Conservation (phyloP, 73 alveolate genomes). For the Paramecium tetraurelia region DNA sequence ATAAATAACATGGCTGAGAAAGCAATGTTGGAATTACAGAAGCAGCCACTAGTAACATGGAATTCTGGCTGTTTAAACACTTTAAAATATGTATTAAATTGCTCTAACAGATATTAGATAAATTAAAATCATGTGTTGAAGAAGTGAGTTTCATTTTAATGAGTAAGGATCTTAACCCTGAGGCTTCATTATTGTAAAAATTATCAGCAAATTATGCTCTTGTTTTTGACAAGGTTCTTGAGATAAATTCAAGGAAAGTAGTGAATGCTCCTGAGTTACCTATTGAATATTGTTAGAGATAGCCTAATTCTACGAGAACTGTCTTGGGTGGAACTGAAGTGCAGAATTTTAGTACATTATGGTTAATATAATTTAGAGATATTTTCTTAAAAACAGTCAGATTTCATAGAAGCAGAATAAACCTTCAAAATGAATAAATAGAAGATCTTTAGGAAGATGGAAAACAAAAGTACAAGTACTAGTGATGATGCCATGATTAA, state of each 20-base stretch:
- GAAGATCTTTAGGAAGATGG: background rate
- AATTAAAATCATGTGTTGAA: constrained; percentile 18
- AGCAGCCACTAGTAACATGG: background rate
- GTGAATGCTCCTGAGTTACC: constrained; percentile 41
- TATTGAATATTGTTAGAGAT: constrained; percentile 26
- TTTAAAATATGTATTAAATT: constrained; percentile 7
- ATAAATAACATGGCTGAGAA: constrained; percentile 3
- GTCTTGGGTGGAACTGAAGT: constrained; percentile 39
- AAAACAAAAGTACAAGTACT: constrained; percentile 19
- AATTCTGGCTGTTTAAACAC: background rate
- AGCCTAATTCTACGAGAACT: background rate
- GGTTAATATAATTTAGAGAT: background rate
- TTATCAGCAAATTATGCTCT: background rate
- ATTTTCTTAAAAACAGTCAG: background rate
- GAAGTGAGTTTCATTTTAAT: background rate
- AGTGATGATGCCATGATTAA: constrained; percentile 23
- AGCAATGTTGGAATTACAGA: background rate
- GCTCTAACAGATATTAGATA: constrained; percentile 10
- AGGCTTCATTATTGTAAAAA: background rate
- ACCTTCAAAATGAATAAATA: background rate
- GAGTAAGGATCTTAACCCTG: background rate
- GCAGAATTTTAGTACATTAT: background rate
- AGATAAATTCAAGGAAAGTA: background rate
- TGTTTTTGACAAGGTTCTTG: constrained; percentile 21
- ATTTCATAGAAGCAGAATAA: background rate